Conservation (phyloP, 2,329 filamentous ascomycete species). For the Pseudogymnoascus sp. region DNA sequence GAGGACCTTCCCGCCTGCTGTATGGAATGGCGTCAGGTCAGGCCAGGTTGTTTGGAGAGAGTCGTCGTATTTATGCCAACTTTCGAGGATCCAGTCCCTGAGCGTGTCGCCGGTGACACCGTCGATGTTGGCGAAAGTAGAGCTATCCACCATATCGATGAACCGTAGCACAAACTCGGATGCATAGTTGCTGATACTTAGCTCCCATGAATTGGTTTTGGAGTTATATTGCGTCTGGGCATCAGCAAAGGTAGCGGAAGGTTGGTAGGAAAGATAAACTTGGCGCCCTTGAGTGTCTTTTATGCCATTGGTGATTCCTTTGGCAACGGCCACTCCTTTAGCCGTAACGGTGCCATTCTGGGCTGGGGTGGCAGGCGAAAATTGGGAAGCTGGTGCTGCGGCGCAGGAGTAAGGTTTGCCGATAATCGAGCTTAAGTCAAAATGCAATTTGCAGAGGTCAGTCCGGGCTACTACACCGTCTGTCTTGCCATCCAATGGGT, state of each 20-base stretch:
- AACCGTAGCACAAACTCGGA: slow-evolving; percentile 32
- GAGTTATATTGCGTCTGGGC: slow-evolving; percentile 31
- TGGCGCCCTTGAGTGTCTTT: slow-evolving; percentile 33
- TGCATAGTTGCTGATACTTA: slow-evolving; percentile 29
- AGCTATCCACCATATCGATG: slow-evolving; percentile 22
- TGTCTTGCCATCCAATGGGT: slow-evolving; percentile 45
- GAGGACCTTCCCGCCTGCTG: slow-evolving; percentile 42
- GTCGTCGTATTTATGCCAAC: slow-evolving; percentile 41
- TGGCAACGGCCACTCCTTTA: slow-evolving; percentile 14
- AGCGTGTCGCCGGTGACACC: slow-evolving; percentile 47
- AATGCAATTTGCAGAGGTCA: slow-evolving; percentile 40
- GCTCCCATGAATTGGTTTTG: slow-evolving; percentile 27
- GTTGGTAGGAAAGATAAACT: slow-evolving; percentile 36
- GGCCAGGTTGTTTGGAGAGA: slow-evolving; percentile 43
- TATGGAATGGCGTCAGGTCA: slow-evolving; percentile 39
- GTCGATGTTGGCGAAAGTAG: slow-evolving; percentile 33
- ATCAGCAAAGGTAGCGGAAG: slow-evolving; percentile 28
- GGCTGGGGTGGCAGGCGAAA: background rate
- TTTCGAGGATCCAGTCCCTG: slow-evolving; percentile 43
- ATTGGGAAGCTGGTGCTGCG: slow-evolving; percentile 18
- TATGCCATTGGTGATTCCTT: slow-evolving; percentile 32
- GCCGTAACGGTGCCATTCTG: slow-evolving; percentile 22
- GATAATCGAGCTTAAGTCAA: slow-evolving; percentile 39
- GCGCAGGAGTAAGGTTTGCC: slow-evolving; percentile 40
- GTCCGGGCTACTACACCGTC: slow-evolving; percentile 47